A percentile compares a stretch with the other conserved stretches of the same genome.
Evolutionary conservation across 768 basidiomycete species (phyloP).

Genomic region (Tephrocybe sp.): DNA sequence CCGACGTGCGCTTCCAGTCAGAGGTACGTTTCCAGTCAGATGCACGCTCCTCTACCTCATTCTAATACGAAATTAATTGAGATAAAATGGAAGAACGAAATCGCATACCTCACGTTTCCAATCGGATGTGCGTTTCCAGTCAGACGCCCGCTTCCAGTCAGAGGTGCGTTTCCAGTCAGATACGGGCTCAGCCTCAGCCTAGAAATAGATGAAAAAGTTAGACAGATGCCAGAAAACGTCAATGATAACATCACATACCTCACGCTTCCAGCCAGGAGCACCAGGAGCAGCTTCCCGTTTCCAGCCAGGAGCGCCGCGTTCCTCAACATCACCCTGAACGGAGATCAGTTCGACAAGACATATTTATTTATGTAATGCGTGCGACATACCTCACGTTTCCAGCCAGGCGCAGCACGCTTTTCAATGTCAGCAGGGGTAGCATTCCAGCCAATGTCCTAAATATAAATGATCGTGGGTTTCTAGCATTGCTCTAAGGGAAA

Average conservation of each 20-base stretch:
- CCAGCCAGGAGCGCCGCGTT: conserved; percentile 4
- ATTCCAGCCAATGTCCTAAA: too few species aligned
- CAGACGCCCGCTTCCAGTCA: background rate
- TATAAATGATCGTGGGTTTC: too few species aligned
- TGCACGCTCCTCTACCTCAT: too few species aligned
- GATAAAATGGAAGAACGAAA: too few species aligned
- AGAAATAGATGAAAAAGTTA: background rate
- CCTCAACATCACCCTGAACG: conserved; percentile 1
- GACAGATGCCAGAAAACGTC: background rate
- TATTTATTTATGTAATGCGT: background rate
- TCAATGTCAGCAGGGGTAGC: too few species aligned
- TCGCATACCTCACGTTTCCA: conserved; percentile 1
- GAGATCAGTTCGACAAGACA: background rate
- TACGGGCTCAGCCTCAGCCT: background rate
- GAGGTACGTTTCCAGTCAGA: too few species aligned
- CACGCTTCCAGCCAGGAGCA: background rate
- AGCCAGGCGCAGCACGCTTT: too few species aligned
- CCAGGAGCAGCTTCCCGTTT: too few species aligned
- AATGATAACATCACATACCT: background rate
- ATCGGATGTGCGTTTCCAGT: background rate
- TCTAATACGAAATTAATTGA: too few species aligned
- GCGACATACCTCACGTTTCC: background rate
- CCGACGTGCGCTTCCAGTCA: too few species aligned
- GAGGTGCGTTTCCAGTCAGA: background rate
- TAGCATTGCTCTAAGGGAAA: too few species aligned